Evolutionary conservation across 2,329 filamentous ascomycete species (phyloP).

Genomic region (Metarhizium robertsii): DNA sequence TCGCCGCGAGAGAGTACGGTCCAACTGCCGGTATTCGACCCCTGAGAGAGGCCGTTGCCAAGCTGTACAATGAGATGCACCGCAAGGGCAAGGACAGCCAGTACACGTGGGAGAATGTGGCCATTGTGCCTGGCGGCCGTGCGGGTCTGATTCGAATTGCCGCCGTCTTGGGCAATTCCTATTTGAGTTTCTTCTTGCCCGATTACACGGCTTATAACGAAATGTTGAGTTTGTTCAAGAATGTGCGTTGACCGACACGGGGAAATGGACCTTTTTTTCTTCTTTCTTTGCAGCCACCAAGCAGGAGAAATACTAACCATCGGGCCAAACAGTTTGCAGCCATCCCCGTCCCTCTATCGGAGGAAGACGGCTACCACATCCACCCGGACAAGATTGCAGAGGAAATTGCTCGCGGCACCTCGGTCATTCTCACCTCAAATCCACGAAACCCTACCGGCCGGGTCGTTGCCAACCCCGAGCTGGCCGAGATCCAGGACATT

Average conservation of each 20-base stretch:
- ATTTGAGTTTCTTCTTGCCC: constrained; percentile 87
- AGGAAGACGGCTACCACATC: constrained; percentile 86
- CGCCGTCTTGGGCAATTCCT: constrained; percentile 84
- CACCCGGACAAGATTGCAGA: constrained; percentile 88
- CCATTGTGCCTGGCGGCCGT: constrained; percentile 87
- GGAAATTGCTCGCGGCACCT: constrained; percentile 77
- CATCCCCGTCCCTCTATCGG: constrained; percentile 74
- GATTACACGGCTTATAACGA: constrained; percentile 97
- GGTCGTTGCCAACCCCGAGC: constrained; percentile 74
- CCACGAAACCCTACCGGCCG: constrained; percentile 90
- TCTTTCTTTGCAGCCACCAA: neutral
- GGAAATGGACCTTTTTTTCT: neutral
- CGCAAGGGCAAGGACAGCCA: constrained; percentile 77
- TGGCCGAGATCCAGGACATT: constrained; percentile 86
- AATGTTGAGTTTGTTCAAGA: constrained; percentile 92
- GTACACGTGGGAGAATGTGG: constrained; percentile 97
- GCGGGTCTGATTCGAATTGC: constrained; percentile 92
- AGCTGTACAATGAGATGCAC: constrained; percentile 88
- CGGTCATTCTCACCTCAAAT: constrained; percentile 89
- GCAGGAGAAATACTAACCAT: neutral
- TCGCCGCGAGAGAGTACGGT: constrained; percentile 78
- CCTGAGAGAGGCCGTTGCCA: constrained; percentile 78
- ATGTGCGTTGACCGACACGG: constrained; percentile 37
- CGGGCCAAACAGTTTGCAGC: constrained; percentile 56
- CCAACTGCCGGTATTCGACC: constrained; percentile 92